Conservation (phyloP, 768 basidiomycete species). For the Cantharellus anzutake region DNA sequence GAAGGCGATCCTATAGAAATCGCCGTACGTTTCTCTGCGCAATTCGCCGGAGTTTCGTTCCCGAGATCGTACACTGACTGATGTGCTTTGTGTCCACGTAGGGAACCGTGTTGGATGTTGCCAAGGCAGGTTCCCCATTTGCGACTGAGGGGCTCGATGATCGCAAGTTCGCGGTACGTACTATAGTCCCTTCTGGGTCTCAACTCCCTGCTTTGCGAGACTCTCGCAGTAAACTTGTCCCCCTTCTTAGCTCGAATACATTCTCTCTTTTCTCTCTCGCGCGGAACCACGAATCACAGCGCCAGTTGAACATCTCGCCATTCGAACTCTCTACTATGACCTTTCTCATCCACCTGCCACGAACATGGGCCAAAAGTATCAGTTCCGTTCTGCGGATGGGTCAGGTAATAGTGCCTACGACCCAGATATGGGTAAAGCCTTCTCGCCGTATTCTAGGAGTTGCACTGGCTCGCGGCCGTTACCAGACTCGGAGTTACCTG, state of each 20-base stretch:
- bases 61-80: too few relatives aligned
- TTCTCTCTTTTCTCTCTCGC: slow-evolving; percentile 40
- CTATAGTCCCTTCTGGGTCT: slow-evolving; percentile 12
- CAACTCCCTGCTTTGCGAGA: not conserved
- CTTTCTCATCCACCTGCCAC: slow-evolving; percentile 53
- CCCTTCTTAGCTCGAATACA: slow-evolving; percentile 30
- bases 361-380: slow-evolving; percentile 22
- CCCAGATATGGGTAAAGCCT: slow-evolving; percentile 61
- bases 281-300: slow-evolving; percentile 19
- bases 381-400: slow-evolving; percentile 51
- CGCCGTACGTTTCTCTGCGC: not conserved
- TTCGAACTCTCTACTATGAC: slow-evolving; percentile 38
- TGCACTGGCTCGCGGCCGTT: slow-evolving; percentile 36
- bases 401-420: slow-evolving; percentile 49
- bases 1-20: not conserved
- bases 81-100: too few relatives aligned
- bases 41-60: not conserved
- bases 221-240: slow-evolving; percentile 18
- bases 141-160: slow-evolving; percentile 27
- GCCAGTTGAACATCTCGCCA: slow-evolving; percentile 7
- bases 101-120: too few relatives aligned
- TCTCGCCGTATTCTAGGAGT: slow-evolving; percentile 58
- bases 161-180: slow-evolving; percentile 33
- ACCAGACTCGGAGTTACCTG: slow-evolving; percentile 29
- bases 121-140: too few relatives aligned